Percentiles rank a stretch among this genome's conserved stretches.
Conservation (phyloP, 257 asterid genomes). For the Solanum arcanum region DNA sequence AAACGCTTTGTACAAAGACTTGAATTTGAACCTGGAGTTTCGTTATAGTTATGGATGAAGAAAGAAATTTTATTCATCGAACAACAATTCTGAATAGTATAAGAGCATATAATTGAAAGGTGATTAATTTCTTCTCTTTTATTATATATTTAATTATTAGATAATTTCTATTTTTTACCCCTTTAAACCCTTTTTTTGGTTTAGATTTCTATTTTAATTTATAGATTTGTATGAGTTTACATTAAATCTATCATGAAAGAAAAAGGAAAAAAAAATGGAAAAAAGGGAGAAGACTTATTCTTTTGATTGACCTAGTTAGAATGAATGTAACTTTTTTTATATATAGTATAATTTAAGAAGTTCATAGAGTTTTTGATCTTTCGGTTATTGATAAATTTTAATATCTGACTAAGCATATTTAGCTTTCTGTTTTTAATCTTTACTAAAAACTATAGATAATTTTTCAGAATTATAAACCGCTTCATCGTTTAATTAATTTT, state of each 20-base stretch:
- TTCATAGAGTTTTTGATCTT: not conserved
- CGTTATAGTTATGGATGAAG: not conserved
- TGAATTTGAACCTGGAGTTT: not conserved
- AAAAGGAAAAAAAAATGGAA: not conserved
- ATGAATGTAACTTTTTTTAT: not conserved
- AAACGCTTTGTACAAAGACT: not conserved
- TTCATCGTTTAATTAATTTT: not conserved
- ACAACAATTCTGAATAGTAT: not conserved
- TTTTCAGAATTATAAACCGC: not conserved
- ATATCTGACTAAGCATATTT: not conserved
- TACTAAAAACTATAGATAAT: not conserved
- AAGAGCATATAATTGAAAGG: not conserved
- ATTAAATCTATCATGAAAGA: not conserved
- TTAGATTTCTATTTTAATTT: not conserved
- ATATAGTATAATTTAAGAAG: not conserved
- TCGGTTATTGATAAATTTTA: not conserved
- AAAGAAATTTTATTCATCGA: not conserved
- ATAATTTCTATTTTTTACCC: not conserved
- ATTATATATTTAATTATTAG: not conserved
- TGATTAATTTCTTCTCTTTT: not conserved
- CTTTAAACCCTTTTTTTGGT: not conserved
- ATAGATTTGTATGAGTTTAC: not conserved
- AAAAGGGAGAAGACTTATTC: not conserved
- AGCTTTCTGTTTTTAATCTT: not conserved
- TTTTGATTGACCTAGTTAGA: slow-evolving; percentile 5